These are phyloP conservation scores for Lachnellula cervina DNA, from an alignment of 2,329 filamentous ascomycete genomes.

Conservation along the genomic window DNA sequence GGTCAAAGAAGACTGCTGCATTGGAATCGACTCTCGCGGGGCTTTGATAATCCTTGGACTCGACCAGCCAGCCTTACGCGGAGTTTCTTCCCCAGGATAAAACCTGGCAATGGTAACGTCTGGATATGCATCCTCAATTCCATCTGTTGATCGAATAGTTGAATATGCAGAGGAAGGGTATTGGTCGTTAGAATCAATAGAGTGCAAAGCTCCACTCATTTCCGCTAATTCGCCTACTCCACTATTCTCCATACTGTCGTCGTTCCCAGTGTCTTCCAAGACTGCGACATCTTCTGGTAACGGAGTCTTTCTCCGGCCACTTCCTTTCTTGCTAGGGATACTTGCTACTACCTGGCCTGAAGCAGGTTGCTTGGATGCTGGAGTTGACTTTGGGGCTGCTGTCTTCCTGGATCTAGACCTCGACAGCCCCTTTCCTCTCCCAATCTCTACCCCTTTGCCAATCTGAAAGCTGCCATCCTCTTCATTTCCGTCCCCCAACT, in stretches of 20 bases:
- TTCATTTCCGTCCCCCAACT: slow-evolving; percentile 23
- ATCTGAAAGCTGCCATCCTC: slow-evolving; percentile 22
- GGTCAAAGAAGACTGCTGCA: neutral
- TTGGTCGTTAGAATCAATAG: slow-evolving; percentile 8
- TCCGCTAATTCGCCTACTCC: neutral
- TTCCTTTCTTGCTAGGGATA: slow-evolving; percentile 18
- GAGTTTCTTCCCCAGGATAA: slow-evolving; percentile 22
- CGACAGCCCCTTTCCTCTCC: slow-evolving; percentile 23
- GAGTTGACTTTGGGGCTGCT: slow-evolving; percentile 14
- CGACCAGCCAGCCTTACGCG: slow-evolving; percentile 24
- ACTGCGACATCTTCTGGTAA: slow-evolving; percentile 14
- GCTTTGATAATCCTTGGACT: slow-evolving; percentile 21
- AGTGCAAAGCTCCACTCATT: slow-evolving; percentile 1
- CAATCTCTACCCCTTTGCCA: slow-evolving; percentile 19
- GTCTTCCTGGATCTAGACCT: slow-evolving; percentile 25
- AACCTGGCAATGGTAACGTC: slow-evolving; percentile 28
- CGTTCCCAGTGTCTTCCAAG: slow-evolving; percentile 13
- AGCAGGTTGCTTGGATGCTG: slow-evolving; percentile 7
- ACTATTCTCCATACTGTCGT: slow-evolving; percentile 1
- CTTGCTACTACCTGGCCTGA: slow-evolving; percentile 9
- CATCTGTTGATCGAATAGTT: slow-evolving; percentile 19
- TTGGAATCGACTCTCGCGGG: slow-evolving; percentile 3
- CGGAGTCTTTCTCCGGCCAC: slow-evolving; percentile 18
- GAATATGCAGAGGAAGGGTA: slow-evolving; percentile 15
- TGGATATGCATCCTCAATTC: slow-evolving; percentile 6